These are phyloP conservation scores for Nicotiana knightiana DNA, from an alignment of 257 asterid genomes.

Conservation along the genomic window DNA sequence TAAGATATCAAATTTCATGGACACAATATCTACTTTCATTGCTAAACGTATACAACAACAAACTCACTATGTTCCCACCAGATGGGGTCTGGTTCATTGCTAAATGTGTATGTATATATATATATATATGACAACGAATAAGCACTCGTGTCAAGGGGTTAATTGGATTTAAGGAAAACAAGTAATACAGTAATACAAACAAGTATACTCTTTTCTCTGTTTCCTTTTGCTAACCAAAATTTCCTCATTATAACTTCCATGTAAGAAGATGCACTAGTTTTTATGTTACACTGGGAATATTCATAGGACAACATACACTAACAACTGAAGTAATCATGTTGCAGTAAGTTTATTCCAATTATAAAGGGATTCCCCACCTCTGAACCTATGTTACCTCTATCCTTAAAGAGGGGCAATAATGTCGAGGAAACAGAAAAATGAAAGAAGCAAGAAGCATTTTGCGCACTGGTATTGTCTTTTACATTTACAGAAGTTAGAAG, in stretches of 20 bases:
- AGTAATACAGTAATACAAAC: not conserved
- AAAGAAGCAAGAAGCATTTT: not conserved
- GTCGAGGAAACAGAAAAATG: not conserved
- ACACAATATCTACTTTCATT: not conserved
- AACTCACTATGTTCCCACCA: too few relatives aligned
- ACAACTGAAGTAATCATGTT: not conserved
- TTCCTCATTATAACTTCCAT: not conserved
- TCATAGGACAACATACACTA: not conserved
- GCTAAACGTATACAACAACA: not conserved
- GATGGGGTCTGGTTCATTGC: not conserved
- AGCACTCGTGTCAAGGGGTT: not conserved
- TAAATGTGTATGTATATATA: too few relatives aligned
- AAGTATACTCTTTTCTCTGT: not conserved
- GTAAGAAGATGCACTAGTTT: not conserved
- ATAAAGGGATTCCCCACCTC: not conserved
- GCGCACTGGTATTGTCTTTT: not conserved
- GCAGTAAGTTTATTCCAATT: not conserved
- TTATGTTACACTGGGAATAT: not conserved
- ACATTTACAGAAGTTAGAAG: constrained; percentile 8
- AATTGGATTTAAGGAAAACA: not conserved
- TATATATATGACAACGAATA: not conserved
- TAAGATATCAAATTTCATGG: not conserved
- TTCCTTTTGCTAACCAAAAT: not conserved
- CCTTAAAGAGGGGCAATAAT: not conserved
- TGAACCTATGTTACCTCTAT: not conserved